phyloP scores from a whole-genome alignment of 1,284 basidiomycete genomes.

The Sporisorium exsertum region DNA sequence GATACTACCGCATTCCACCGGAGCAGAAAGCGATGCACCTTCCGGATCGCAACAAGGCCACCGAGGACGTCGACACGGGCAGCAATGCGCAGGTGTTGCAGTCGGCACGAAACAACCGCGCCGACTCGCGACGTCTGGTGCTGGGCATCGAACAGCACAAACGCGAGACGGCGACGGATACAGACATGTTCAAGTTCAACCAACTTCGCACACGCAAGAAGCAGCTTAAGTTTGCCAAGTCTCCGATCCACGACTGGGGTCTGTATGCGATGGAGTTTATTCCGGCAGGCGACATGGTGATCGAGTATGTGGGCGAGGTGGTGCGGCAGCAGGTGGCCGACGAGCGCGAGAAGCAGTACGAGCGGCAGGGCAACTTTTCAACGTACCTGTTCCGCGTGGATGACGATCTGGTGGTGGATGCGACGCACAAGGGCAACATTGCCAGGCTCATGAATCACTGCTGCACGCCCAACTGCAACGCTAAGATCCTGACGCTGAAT shows the following conservation, averaged over 20 bases:
- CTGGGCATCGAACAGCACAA: slow-evolving; percentile 96
- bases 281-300: slow-evolving; percentile 95
- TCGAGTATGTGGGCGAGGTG: slow-evolving; percentile 98
- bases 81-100: slow-evolving; percentile 73
- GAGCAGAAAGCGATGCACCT: slow-evolving; percentile 89
- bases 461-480: slow-evolving; percentile 97
- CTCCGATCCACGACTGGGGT: slow-evolving; percentile 98
- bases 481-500: slow-evolving; percentile 98
- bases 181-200: slow-evolving; percentile 89
- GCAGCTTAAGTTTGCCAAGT: slow-evolving; percentile 92
- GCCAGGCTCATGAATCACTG: slow-evolving; percentile 76
- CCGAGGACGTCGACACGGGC: slow-evolving; percentile 67
- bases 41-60: slow-evolving; percentile 74
- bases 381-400: slow-evolving; percentile 71
- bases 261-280: slow-evolving; percentile 77
- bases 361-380: slow-evolving; percentile 70
- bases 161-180: slow-evolving; percentile 72
- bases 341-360: slow-evolving; percentile 94
- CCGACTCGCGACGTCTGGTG: slow-evolving; percentile 90
- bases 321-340: slow-evolving; percentile 95
- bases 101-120: slow-evolving; percentile 89
- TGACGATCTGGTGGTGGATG: slow-evolving; percentile 79
- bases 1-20: slow-evolving; percentile 92
- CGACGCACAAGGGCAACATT: slow-evolving; percentile 97
- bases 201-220: slow-evolving; percentile 98